phyloP scores from a whole-genome alignment of 805 yeast species.

The Lipomyces orientalis region DNA sequence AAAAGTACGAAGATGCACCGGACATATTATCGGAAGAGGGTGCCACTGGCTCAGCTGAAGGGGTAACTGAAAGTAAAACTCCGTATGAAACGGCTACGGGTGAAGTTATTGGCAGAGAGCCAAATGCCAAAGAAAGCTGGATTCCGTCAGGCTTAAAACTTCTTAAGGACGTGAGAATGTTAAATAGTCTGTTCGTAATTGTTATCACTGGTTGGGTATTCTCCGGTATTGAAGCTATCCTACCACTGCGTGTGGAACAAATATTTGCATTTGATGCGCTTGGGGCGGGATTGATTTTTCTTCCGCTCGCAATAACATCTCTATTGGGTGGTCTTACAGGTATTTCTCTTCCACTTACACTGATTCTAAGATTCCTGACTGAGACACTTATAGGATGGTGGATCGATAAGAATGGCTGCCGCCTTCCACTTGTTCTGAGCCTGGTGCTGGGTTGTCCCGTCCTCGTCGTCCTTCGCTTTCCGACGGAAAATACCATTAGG shows the following conservation, averaged over 20 bases:
- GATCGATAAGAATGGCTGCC: conserved; percentile 42
- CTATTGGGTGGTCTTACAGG: conserved; percentile 40
- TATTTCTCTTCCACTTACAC: not conserved
- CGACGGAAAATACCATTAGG: conserved; percentile 36
- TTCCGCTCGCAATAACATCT: conserved; percentile 45
- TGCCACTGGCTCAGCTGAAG: conserved; percentile 10
- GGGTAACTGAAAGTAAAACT: not conserved
- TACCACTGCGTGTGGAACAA: conserved; percentile 44
- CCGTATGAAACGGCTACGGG: not conserved
- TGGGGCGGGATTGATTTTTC: conserved; percentile 43
- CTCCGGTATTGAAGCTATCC: conserved; percentile 44
- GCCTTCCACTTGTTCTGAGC: conserved; percentile 41
- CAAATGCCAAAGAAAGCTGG: conserved; percentile 1
- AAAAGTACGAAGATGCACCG: conserved; percentile 41
- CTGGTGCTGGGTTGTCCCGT: conserved; percentile 35
- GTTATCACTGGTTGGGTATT: conserved; percentile 44
- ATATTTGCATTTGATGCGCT: conserved; percentile 44
- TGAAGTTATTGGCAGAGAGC: not conserved
- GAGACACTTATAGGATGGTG: conserved; percentile 36
- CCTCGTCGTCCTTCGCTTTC: conserved; percentile 42
- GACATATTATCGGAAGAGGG: conserved; percentile 40
- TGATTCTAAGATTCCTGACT: not conserved
- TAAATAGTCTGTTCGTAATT: conserved; percentile 38
- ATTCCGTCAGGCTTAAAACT: conserved; percentile 11
- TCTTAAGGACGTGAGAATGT: conserved; percentile 35